Percentiles rank a stretch among this genome's conserved stretches.
phyloP scores from a whole-genome alignment of 495 filamentous ascomycete genomes.

The Articulospora tetracladia region DNA sequence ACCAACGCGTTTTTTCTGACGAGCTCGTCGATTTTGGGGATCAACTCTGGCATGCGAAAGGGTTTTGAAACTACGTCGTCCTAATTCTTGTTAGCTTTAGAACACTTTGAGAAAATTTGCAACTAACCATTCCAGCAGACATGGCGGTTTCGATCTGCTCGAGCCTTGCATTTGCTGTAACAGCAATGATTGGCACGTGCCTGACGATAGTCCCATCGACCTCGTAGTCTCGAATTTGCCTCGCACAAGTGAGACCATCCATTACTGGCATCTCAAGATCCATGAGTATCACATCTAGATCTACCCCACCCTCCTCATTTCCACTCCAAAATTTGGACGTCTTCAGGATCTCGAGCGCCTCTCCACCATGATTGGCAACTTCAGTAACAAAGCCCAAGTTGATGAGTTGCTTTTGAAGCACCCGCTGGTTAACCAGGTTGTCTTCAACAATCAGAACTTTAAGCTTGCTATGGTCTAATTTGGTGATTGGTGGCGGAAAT shows the following conservation, averaged over 20 bases:
- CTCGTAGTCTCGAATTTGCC: slow-evolving; percentile 62
- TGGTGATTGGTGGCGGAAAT: slow-evolving; percentile 14
- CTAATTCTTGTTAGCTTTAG: slow-evolving; percentile 27
- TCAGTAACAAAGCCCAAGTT: slow-evolving; percentile 64
- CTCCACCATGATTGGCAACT: slow-evolving; percentile 76
- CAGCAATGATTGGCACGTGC: slow-evolving; percentile 71
- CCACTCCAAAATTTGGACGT: slow-evolving; percentile 44
- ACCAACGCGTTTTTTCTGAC: slow-evolving; percentile 6
- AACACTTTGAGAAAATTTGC: background rate
- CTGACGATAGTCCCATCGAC: slow-evolving; percentile 39
- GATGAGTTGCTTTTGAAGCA: slow-evolving; percentile 66
- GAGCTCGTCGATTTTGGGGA: slow-evolving; percentile 50
- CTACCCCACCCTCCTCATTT: slow-evolving; percentile 15
- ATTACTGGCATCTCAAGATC: slow-evolving; percentile 86
- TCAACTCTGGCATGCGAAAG: slow-evolving; percentile 62
- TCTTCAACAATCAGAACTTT: slow-evolving; percentile 75
- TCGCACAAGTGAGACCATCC: slow-evolving; percentile 69
- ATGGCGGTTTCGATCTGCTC: slow-evolving; percentile 65
- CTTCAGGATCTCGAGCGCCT: slow-evolving; percentile 56
- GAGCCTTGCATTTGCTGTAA: slow-evolving; percentile 69
- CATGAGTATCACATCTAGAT: slow-evolving; percentile 65
- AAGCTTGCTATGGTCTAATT: slow-evolving; percentile 24
- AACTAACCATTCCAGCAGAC: slow-evolving; percentile 62
- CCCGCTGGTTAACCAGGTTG: slow-evolving; percentile 76
- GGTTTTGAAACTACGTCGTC: slow-evolving; percentile 73